phyloP scores from a whole-genome alignment of 768 basidiomycete genomes.

The Rhizopogon vulgaris region DNA sequence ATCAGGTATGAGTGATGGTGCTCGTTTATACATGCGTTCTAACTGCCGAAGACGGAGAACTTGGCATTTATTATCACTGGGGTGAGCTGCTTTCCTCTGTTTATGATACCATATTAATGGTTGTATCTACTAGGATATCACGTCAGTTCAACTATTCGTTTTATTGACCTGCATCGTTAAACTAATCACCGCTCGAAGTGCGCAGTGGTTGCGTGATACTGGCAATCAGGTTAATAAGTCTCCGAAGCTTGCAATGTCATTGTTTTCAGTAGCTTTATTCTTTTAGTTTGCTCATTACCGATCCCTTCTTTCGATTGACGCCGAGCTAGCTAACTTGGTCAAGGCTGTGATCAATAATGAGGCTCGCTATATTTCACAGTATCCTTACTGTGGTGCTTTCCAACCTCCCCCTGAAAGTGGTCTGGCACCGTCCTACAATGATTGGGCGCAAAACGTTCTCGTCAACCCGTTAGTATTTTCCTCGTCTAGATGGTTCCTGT shows the following conservation, averaged over 20 bases:
- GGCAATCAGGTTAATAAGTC: slow-evolving; percentile 55
- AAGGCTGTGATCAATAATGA: slow-evolving; percentile 83
- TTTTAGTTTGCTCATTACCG: slow-evolving; percentile 66
- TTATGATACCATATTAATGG: slow-evolving; percentile 2
- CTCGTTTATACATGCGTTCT: slow-evolving; percentile 3
- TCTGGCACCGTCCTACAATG: slow-evolving; percentile 55
- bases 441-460: slow-evolving; percentile 61
- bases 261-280: slow-evolving; percentile 3
- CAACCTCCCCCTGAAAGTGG: slow-evolving; percentile 77
- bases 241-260: background rate
- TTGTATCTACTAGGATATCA: slow-evolving; percentile 56
- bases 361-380: slow-evolving; percentile 62
- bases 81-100: slow-evolving; percentile 30
- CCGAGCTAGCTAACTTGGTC: slow-evolving; percentile 54
- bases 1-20: slow-evolving; percentile 31
- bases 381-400: slow-evolving; percentile 78
- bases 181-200: slow-evolving; percentile 32
- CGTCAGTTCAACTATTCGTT: slow-evolving; percentile 36
- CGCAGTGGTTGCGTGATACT: slow-evolving; percentile 81
- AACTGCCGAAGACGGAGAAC: slow-evolving; percentile 45
- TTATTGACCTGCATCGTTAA: slow-evolving; percentile 4
- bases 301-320: slow-evolving; percentile 49
- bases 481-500: background rate
- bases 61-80: slow-evolving; percentile 79
- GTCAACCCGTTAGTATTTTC: slow-evolving; percentile 60